Percentiles rank a stretch among this genome's conserved stretches.
Evolutionary conservation across 768 basidiomycete species (phyloP).

Genomic region (Mycena rebaudengoi): DNA sequence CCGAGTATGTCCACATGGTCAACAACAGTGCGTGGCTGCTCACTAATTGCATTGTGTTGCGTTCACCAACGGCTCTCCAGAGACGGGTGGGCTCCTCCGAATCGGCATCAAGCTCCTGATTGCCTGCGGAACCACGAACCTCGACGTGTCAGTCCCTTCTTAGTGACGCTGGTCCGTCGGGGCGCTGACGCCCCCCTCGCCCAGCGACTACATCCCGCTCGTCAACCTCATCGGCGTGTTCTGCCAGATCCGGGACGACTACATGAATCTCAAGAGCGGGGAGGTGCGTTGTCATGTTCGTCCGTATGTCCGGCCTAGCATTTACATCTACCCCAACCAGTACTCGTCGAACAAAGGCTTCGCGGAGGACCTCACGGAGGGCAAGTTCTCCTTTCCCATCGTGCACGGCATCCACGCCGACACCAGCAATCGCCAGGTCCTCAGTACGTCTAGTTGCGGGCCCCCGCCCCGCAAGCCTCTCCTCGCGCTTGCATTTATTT

Average conservation of each 20-base stretch:
- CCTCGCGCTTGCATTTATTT: slow-evolving; percentile 59
- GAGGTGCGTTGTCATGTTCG: slow-evolving; percentile 58
- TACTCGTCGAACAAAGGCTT: slow-evolving; percentile 73
- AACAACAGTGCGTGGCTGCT: slow-evolving; percentile 86
- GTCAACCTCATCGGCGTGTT: slow-evolving; percentile 95
- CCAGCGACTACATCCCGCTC: slow-evolving; percentile 88
- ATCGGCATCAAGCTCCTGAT: slow-evolving; percentile 97
- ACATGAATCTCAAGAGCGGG: slow-evolving; percentile 91
- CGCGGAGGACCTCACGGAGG: slow-evolving; percentile 81
- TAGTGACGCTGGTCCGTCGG: slow-evolving; percentile 30
- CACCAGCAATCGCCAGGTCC: slow-evolving; percentile 64
- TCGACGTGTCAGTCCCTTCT: slow-evolving; percentile 51
- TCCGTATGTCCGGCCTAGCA: not conserved
- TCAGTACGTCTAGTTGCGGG: slow-evolving; percentile 47
- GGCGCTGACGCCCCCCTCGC: not conserved
- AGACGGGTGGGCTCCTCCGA: slow-evolving; percentile 92
- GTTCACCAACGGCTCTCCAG: slow-evolving; percentile 48
- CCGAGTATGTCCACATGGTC: slow-evolving; percentile 95
- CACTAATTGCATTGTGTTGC: not conserved
- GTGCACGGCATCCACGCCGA: slow-evolving; percentile 72
- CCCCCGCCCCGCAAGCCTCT: slow-evolving; percentile 45
- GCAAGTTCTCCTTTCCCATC: slow-evolving; percentile 84
- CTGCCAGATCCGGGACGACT: slow-evolving; percentile 97
- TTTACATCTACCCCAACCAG: slow-evolving; percentile 40
- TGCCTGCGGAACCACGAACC: slow-evolving; percentile 78